A percentile compares a stretch with the other conserved stretches of the same genome.
These are phyloP conservation scores for Aspergillus bombycis DNA, from an alignment of 2,329 filamentous ascomycete genomes.

Conservation along the genomic window DNA sequence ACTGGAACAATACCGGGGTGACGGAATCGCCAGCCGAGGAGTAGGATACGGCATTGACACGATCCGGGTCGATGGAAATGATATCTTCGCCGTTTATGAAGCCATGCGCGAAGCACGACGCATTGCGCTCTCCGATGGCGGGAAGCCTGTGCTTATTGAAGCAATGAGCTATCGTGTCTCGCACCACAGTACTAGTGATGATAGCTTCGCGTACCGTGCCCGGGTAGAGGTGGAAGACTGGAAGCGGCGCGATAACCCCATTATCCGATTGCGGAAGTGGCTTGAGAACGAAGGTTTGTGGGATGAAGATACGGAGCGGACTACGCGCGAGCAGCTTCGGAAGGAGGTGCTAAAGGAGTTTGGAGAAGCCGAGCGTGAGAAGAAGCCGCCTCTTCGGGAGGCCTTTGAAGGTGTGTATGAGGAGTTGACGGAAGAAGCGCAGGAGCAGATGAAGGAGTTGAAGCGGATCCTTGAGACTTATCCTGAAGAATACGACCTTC, in stretches of 20 bases:
- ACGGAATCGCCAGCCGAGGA: slow-evolving; percentile 85
- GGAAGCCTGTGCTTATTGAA: slow-evolving; percentile 83
- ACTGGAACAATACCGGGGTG: slow-evolving; percentile 86
- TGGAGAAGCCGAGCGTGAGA: slow-evolving; percentile 65
- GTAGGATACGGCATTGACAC: slow-evolving; percentile 94
- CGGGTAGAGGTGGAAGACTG: slow-evolving; percentile 92
- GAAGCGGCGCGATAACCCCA: slow-evolving; percentile 87
- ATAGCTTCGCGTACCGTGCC: slow-evolving; percentile 94
- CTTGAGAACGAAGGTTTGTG: slow-evolving; percentile 82
- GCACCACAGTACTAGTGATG: slow-evolving; percentile 95
- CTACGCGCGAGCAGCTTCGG: slow-evolving; percentile 65
- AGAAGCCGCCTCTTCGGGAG: slow-evolving; percentile 56
- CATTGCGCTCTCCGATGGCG: slow-evolving; percentile 78
- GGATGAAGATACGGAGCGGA: slow-evolving; percentile 81
- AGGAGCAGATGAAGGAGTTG: slow-evolving; percentile 74
- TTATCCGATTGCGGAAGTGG: slow-evolving; percentile 84
- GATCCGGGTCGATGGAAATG: slow-evolving; percentile 90
- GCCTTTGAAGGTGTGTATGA: slow-evolving; percentile 89
- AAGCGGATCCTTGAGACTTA: slow-evolving; percentile 80
- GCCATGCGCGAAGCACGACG: slow-evolving; percentile 75
- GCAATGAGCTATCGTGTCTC: slow-evolving; percentile 98
- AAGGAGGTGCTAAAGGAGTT: slow-evolving; percentile 85
- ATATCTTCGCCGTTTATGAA: slow-evolving; percentile 85
- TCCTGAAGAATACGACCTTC: slow-evolving; percentile 87
- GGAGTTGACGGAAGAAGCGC: slow-evolving; percentile 77